Evolutionary conservation across 192 early-diverging fungal species (phyloP).

Genomic region (Rhizophagus sp.): DNA sequence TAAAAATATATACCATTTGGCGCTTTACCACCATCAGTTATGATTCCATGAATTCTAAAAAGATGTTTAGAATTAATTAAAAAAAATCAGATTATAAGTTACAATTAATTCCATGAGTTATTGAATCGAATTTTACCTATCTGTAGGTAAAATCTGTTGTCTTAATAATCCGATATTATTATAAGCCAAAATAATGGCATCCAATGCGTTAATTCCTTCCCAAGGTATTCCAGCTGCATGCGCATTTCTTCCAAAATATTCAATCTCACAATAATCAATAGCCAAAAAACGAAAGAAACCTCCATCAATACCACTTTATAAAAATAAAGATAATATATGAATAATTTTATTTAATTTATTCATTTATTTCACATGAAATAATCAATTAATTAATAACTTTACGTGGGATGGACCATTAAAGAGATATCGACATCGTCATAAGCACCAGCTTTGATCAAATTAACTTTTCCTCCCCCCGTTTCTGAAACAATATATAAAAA

Average conservation of each 20-base stretch:
- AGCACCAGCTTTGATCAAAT: constrained; percentile 63
- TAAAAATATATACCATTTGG: constrained; percentile 42
- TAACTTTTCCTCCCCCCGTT: constrained; percentile 70
- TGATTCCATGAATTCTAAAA: constrained; percentile 69
- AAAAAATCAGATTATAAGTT: not conserved
- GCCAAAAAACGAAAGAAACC: constrained; percentile 49
- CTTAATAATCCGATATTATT: constrained; percentile 66
- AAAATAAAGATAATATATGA: not conserved
- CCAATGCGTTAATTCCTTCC: constrained; percentile 74
- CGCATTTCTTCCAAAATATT: constrained; percentile 71
- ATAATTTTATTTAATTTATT: not conserved
- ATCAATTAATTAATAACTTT: not conserved
- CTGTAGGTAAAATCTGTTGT: constrained; percentile 69
- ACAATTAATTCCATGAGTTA: not conserved
- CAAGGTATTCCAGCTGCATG: constrained; percentile 61
- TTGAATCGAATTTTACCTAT: constrained; percentile 34
- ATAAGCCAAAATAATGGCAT: constrained; percentile 69
- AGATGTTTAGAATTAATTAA: not conserved
- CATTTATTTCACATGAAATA: not conserved
- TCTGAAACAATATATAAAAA: constrained; percentile 37
- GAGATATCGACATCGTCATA: constrained; percentile 72
- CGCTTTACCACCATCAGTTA: constrained; percentile 71
- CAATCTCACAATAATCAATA: constrained; percentile 46
- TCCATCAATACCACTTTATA: constrained; percentile 43
- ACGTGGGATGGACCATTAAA: constrained; percentile 82